Percentiles rank a stretch among this genome's conserved stretches.
These are phyloP conservation scores for Euphorbia celastroides DNA, from an alignment of 441 rosid genomes.

Conservation along the genomic window DNA sequence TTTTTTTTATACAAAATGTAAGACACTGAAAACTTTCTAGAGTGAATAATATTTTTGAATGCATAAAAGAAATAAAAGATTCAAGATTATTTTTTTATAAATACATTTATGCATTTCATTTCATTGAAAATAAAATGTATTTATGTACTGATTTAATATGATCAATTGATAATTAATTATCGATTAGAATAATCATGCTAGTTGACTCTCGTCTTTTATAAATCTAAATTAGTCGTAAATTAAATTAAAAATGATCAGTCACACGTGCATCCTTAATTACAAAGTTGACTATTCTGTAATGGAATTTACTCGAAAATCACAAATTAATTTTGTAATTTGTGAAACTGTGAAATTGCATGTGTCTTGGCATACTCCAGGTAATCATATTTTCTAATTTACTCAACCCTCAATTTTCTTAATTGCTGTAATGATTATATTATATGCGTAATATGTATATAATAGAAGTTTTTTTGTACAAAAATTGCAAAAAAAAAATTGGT, in stretches of 20 bases:
- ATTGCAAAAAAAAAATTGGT: no score
- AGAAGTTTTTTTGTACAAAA: no score
- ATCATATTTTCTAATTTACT: not conserved
- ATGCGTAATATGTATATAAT: no score
- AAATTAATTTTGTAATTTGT: not conserved
- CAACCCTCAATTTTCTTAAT: not conserved
- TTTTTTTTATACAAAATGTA: no score
- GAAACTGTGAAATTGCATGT: not conserved
- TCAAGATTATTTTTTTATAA: no score
- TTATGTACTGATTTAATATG: no score
- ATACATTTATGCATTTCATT: not conserved
- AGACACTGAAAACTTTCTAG: no score
- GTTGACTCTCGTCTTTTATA: not conserved
- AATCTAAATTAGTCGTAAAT: not conserved
- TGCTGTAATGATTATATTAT: no score
- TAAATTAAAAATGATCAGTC: constrained; percentile 9
- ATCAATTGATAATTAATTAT: no score
- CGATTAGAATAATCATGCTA: not conserved
- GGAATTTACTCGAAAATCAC: constrained; percentile 25
- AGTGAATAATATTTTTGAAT: no score
- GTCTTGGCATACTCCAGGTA: not conserved
- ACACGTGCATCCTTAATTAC: constrained; percentile 30
- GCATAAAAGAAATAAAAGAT: no score
- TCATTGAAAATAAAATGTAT: not conserved
- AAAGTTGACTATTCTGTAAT: constrained; percentile 24